These are phyloP conservation scores for Murraya koenigii DNA, from an alignment of 345 rosid species.

Conservation along the genomic window DNA sequence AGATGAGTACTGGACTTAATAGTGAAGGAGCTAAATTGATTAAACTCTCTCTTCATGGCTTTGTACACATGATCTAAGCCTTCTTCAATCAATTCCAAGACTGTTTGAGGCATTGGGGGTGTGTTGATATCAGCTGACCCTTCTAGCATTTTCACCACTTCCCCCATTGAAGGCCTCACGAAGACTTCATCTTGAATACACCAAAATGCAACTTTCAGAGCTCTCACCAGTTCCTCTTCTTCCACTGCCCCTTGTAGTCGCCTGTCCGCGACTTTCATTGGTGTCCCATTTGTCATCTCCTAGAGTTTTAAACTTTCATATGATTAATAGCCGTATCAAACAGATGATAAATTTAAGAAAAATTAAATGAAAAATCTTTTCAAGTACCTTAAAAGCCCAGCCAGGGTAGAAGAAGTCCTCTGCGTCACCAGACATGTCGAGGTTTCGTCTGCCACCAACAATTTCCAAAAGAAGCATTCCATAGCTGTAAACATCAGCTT, in stretches of 20 bases:
- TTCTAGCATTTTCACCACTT: slow-evolving; percentile 69
- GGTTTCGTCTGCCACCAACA: slow-evolving; percentile 71
- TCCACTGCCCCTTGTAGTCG: slow-evolving; percentile 45
- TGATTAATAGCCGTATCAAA: neutral
- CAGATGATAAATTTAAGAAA: neutral
- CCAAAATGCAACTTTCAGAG: slow-evolving; percentile 68
- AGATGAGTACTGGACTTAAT: slow-evolving; percentile 35
- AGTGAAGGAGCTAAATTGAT: slow-evolving; percentile 55
- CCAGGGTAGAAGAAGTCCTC: slow-evolving; percentile 84
- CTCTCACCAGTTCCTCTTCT: slow-evolving; percentile 52
- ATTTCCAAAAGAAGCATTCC: slow-evolving; percentile 82
- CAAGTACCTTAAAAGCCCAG: slow-evolving; percentile 75
- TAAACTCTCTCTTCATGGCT: slow-evolving; percentile 78
- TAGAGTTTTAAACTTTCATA: neutral
- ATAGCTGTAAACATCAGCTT: slow-evolving; percentile 83
- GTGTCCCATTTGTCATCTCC: slow-evolving; percentile 50
- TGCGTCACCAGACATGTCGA: slow-evolving; percentile 55
- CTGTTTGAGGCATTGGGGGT: slow-evolving; percentile 88
- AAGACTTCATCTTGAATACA: slow-evolving; percentile 66
- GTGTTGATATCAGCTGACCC: slow-evolving; percentile 45
- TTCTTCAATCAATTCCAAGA: slow-evolving; percentile 74
- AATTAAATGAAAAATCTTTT: neutral
- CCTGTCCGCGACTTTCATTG: slow-evolving; percentile 49
- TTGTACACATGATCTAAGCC: slow-evolving; percentile 75
- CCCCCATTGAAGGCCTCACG: slow-evolving; percentile 73